These are phyloP conservation scores for Ogataea pignaliae DNA, from an alignment of 805 yeast genomes.

Conservation along the genomic window DNA sequence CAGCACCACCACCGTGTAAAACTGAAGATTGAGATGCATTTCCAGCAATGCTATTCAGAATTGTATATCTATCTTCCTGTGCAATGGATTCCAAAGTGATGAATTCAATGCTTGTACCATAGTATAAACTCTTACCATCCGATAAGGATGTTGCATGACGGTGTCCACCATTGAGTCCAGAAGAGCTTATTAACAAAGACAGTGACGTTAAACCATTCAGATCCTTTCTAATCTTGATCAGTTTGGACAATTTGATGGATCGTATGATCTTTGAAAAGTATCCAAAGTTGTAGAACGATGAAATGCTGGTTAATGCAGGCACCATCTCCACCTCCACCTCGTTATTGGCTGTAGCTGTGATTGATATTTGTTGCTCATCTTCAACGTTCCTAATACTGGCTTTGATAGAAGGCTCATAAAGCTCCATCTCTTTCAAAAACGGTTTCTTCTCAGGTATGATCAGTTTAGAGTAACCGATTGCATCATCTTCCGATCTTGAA, in stretches of 20 bases:
- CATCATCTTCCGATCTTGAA: constrained; percentile 53
- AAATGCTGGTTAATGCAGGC: constrained; percentile 26
- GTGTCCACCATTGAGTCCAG: constrained; percentile 4
- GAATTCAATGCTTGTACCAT: constrained; percentile 30
- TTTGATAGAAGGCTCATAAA: constrained; percentile 24
- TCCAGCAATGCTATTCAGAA: background rate
- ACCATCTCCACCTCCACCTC: constrained; percentile 12
- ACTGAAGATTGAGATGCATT: background rate
- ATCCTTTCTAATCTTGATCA: constrained; percentile 54
- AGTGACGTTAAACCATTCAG: constrained; percentile 37
- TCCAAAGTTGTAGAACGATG: constrained; percentile 47
- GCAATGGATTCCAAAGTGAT: constrained; percentile 26
- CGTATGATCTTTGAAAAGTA: constrained; percentile 44
- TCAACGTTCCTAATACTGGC: background rate
- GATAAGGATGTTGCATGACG: background rate
- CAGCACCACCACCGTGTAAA: background rate
- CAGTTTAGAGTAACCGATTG: constrained; percentile 65
- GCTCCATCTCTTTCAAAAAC: constrained; percentile 56
- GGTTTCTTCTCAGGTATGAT: constrained; percentile 59
- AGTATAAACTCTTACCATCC: constrained; percentile 13
- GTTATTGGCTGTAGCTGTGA: background rate
- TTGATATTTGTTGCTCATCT: constrained; percentile 1
- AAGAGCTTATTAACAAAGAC: constrained; percentile 21
- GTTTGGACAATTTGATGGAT: constrained; percentile 46
- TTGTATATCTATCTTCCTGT: constrained; percentile 14